Evolutionary conservation across 345 rosid species (phyloP), one percentile per base, ranked within the genome.

Genomic region (Euphorbia lathyris): DNA sequence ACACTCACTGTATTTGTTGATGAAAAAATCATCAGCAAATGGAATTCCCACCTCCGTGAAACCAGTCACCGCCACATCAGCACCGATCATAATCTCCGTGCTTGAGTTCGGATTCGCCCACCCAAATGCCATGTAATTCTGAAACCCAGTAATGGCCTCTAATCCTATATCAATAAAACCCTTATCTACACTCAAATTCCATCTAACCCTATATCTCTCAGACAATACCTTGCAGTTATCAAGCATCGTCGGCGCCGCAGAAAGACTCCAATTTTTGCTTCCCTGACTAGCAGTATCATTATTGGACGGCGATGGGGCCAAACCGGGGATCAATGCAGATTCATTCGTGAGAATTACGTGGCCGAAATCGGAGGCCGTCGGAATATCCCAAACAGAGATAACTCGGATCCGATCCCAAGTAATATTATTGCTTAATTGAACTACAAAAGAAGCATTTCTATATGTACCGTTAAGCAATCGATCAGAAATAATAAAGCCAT

Each of bases 101-200:
- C 80, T 73, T 22, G 86, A 57, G 11, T 80, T 78, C 11, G 88
- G 92, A 56, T 79, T 75, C 0, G 97, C 96, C 97, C 97, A 95
- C 58, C 97, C 99, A 42, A 95, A 95, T 0, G 97, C 97, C 97
- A 95, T 86, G 76, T 95, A 95, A 72, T 86, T 87, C 78, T 81
- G 83, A 14, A 70, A 74, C 20, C 84, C 79, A 5, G 80, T 82
- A 3, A 84, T 84, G 6, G 97, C 99, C 78, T 95, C 97, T 62
- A 95, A 71, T 52, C 97, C 99, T 56, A 95, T 85, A 55, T 92
- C 96, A 7, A 92, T 83, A 65, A 70, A 84, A 71, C 78, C 83
- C 22, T 75, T 81, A 32, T 87, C 86, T 14, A 70, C 74, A 72
- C 83, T 79, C 83, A 95, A 78, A 72, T 80, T 88, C 99, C 99